phyloP scores from a whole-genome alignment of 2,329 filamentous ascomycete species.

The Juglanconis juglandina region DNA sequence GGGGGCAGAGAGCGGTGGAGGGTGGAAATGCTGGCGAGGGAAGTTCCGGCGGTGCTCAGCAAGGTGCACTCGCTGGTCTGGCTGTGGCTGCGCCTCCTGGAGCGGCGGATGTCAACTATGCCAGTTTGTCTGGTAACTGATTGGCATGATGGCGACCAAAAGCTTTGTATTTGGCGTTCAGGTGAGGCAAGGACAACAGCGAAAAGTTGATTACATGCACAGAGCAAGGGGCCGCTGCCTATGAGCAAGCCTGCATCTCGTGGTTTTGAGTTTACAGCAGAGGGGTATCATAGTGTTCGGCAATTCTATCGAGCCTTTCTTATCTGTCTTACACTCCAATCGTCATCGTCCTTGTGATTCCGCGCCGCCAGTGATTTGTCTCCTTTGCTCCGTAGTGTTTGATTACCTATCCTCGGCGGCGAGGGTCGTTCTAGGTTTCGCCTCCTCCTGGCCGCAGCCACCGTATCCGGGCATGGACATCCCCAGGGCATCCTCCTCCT shows the following conservation, averaged over 20 bases:
- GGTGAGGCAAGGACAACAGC: slow-evolving; percentile 24
- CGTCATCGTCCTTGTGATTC: background rate
- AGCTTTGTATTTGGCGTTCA: slow-evolving; percentile 24
- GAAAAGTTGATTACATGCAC: background rate
- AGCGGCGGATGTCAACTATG: slow-evolving; percentile 73
- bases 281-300: slow-evolving; percentile 30
- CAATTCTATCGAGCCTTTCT: slow-evolving; percentile 11
- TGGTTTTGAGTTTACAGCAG: background rate
- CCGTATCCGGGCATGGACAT: no score
- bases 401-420: background rate
- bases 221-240: background rate
- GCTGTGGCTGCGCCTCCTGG: slow-evolving; percentile 76
- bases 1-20: slow-evolving; percentile 29
- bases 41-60: slow-evolving; percentile 21
- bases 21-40: slow-evolving; percentile 26
- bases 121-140: slow-evolving; percentile 69
- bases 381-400: background rate
- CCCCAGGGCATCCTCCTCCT: no score
- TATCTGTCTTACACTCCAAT: slow-evolving; percentile 11
- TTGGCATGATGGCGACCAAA: background rate
- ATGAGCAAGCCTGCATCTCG: background rate
- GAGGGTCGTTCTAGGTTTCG: background rate
- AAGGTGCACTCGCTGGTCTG: slow-evolving; percentile 28
- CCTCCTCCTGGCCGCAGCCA: no score
- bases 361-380: background rate